Conservation (phyloP, 331 rosid genomes). For the Stylosanthes scabra region DNA sequence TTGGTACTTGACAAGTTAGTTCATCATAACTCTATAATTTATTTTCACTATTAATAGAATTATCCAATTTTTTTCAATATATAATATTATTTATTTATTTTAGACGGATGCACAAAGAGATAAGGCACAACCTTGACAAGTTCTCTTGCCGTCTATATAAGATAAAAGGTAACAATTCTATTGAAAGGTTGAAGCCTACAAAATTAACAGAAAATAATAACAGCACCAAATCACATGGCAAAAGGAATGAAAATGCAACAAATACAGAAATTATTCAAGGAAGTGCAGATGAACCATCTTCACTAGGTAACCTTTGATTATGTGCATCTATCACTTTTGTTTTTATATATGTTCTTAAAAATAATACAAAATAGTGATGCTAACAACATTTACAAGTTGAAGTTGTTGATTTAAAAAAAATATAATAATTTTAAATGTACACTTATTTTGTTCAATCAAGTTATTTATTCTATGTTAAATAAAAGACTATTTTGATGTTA, state of each 20-base stretch:
- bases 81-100: not conserved
- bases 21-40: constrained; percentile 21
- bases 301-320: not conserved
- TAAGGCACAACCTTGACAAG: not conserved
- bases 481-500: too few relatives aligned
- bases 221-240: not conserved
- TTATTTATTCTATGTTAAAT: too few relatives aligned
- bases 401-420: too few relatives aligned
- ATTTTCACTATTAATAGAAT: not conserved
- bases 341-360: too few relatives aligned
- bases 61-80: too few relatives aligned
- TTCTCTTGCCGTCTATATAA: not conserved
- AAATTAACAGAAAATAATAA: not conserved
- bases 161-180: not conserved
- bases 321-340: not conserved
- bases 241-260: not conserved
- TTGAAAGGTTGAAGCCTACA: not conserved
- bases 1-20: constrained; percentile 78
- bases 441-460: too few relatives aligned
- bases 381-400: too few relatives aligned
- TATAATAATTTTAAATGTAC: too few relatives aligned
- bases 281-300: not conserved
- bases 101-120: not conserved
- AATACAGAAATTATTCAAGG: not conserved
- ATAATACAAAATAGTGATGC: too few relatives aligned